Conservation (phyloP, 2,329 filamentous ascomycete species). For the Diaporthe sp. region DNA sequence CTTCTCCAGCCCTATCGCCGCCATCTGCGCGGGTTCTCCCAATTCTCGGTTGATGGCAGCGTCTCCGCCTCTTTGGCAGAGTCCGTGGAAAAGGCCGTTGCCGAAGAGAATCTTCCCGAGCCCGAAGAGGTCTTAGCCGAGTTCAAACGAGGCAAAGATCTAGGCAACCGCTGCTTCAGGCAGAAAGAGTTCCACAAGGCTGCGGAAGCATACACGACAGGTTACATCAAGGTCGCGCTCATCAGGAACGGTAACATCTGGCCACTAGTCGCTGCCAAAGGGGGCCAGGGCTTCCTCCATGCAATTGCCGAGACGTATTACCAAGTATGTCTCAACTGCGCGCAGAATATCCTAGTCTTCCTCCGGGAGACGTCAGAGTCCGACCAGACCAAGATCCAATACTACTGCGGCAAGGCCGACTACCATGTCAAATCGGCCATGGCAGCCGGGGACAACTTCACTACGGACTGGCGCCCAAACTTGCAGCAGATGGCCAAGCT, state of each 20-base stretch:
- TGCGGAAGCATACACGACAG: neutral
- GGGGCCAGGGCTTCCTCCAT: neutral
- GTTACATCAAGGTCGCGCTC: slow-evolving; percentile 22
- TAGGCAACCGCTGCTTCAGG: slow-evolving; percentile 30
- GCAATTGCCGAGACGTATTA: slow-evolving; percentile 22
- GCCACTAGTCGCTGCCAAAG: neutral
- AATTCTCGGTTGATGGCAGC: slow-evolving; percentile 26
- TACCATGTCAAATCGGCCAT: neutral
- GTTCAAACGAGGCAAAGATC: slow-evolving; percentile 18
- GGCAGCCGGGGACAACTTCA: neutral
- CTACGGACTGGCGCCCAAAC: slow-evolving; percentile 22
- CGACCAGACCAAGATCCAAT: neutral
- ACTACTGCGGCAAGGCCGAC: neutral
- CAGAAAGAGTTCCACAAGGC: slow-evolving; percentile 10
- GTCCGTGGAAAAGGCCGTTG: neutral
- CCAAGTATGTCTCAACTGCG: slow-evolving; percentile 29
- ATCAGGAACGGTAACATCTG: slow-evolving; percentile 23
- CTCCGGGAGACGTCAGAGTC: neutral
- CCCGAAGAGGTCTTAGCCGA: slow-evolving; percentile 12
- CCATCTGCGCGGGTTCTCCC: slow-evolving; percentile 25
- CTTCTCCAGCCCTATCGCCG: slow-evolving; percentile 34
- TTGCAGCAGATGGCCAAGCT: slow-evolving; percentile 31
- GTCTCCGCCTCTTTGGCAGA: slow-evolving; percentile 17
- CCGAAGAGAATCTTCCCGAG: neutral
- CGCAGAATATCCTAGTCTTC: slow-evolving; percentile 22